Evolutionary conservation across 1,139 yeast species (phyloP), one percentile per base, ranked within the genome.

Genomic region (Saccharomyces hybrid): DNA sequence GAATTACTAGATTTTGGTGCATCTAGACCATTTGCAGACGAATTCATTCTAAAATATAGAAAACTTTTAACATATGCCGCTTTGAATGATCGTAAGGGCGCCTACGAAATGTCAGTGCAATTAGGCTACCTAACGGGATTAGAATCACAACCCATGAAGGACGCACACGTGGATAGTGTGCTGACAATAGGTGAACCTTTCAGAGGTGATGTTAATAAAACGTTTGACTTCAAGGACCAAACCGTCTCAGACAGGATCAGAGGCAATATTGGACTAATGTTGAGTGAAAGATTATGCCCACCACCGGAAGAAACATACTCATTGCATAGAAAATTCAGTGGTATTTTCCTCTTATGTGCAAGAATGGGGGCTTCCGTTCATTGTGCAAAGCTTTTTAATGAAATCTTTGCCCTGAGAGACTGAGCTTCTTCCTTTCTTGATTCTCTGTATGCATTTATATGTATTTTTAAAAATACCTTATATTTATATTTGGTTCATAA

Each of bases 281-380:
- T 93, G 61, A 81, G 84, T 59, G 97, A 95, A 71, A 81, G 99
- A 62, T 76, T 93, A 59, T 82, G 97, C 4, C 98, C 99, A 4
- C 99, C 99, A 4, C 99, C 99, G 2, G 98, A 93, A 69, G 99
- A 93, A 70, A 93, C 99, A 0, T 93, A 93, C 70, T 88, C 96
- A 7, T 76, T 95, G 63, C 99, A 93, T 70, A 79, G 99, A 65
- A 93, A 95, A 67, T 82, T 93, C 67, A 87, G 96, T 68, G 99
- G 99, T 8, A 96, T 95, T 1, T 95, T 88, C 67, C 76, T 93
- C 61, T 77, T 93, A 55, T 93, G 99, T 74, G 88, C 98, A 3
- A 81, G 90, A 65, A 77, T 93, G 71, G 76, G 82, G 48, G 97
- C 98, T 2, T 76, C 79, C 25, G 95, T 93, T 38, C 95, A 93